These are phyloP conservation scores for Sarocladiaceae sp. DNA, from an alignment of 2,329 filamentous ascomycete genomes.

Conservation along the genomic window DNA sequence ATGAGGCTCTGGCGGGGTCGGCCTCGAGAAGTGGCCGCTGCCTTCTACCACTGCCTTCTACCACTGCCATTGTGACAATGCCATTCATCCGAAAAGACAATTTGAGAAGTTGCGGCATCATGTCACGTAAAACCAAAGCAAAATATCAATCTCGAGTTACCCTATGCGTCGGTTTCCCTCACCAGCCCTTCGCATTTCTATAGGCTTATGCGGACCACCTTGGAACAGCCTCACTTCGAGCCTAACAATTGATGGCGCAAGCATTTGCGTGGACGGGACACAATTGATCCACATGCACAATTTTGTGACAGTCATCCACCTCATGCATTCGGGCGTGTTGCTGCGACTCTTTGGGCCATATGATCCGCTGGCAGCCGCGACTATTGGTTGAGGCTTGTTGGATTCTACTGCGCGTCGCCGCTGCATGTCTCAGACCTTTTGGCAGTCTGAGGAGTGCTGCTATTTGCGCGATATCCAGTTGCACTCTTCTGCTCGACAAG, in stretches of 20 bases:
- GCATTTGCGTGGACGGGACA: background rate
- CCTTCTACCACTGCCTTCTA: too few relatives aligned
- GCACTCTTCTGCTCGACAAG: too few relatives aligned
- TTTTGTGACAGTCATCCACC: background rate
- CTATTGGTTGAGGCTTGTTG: background rate
- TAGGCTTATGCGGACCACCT: too few relatives aligned
- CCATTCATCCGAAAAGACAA: too few relatives aligned
- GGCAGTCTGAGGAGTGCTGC: too few relatives aligned
- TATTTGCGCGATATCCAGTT: too few relatives aligned
- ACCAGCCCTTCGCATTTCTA: background rate
- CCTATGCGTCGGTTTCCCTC: background rate
- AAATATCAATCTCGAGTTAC: background rate
- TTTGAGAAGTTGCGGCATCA: too few relatives aligned
- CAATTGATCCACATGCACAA: background rate
- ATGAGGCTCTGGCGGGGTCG: conserved; percentile 3
- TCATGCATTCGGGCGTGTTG: background rate
- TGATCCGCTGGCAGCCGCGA: background rate
- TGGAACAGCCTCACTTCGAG: background rate
- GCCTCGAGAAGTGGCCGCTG: too few relatives aligned
- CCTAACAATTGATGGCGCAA: background rate
- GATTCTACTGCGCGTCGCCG: conserved; percentile 2
- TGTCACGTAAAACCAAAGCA: background rate
- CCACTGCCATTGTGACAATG: too few relatives aligned
- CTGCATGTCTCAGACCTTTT: conserved; percentile 6
- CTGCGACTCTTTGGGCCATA: background rate